Evolutionary conservation across 1,284 basidiomycete genomes (phyloP), one percentile per base, ranked within the genome.

Genomic region (Singerocomus inundabilis): DNA sequence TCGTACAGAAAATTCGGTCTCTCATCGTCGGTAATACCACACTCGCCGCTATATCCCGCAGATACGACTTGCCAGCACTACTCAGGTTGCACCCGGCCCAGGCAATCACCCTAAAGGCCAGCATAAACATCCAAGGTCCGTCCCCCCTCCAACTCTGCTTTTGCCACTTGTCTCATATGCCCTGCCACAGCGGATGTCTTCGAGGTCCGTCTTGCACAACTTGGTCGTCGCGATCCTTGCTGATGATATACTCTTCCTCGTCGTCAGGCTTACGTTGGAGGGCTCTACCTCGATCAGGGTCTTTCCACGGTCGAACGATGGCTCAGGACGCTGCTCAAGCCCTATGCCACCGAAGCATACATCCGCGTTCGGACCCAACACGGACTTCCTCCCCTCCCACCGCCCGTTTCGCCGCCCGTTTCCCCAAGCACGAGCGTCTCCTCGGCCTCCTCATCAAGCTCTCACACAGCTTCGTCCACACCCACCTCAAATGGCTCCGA

Each of bases 11-110:
- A 86, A 79, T 88, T 40, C 71, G 85, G 18, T 77, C 84, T 5
- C 67, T 87, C 52, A 73, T 88, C 5, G 88, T 90, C 15, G 82
- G 82, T 11, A 90, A 90, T 58, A 60, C 73, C n/a, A 88, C 81
- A 1, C 72, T 90, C 13, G 85, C 87, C 0, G 73, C 77, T 9
- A 82, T 89, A 49, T 85, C 87, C 3, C 65, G 79, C 44, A 74
- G 71, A 48, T 90, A 90, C 63, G 73, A 69, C 48, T 72, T 90
- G 45, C 81, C 80, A 5, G 77, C 81, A 33, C 68, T 64, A 28
- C 72, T 90, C 49, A 76, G 72, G 34, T 70, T 86, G 30, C 85
- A 90, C 57, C 77, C 76, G 8, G 82, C 87, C 6, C 87, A 90
- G 57, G 78, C 82, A 3, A 75, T 88, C 60, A 80, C 83, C 3